Percentiles rank a stretch among this genome's conserved stretches.
phyloP scores from a whole-genome alignment of 805 yeast species.

The Suhomyces emberorum region DNA sequence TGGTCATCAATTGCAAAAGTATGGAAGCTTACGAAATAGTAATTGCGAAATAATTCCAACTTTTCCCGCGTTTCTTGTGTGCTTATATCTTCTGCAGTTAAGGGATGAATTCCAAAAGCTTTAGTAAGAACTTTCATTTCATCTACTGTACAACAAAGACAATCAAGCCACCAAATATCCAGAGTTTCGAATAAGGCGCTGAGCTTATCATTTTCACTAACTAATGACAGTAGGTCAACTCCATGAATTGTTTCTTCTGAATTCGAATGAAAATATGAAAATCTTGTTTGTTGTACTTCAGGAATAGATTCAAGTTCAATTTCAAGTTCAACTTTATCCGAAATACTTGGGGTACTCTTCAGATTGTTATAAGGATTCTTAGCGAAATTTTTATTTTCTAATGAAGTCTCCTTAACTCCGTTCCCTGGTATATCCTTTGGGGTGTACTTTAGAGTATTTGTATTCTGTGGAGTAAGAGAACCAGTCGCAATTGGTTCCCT shows the following conservation, averaged over 20 bases:
- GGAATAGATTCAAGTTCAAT: too few species aligned
- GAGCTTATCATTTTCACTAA: slow-evolving; percentile 17
- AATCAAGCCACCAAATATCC: slow-evolving; percentile 61
- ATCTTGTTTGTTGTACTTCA: slow-evolving; percentile 23
- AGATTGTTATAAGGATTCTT: too few species aligned
- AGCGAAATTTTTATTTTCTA: too few species aligned
- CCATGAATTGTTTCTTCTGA: slow-evolving; percentile 27
- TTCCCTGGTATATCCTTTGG: slow-evolving; percentile 51
- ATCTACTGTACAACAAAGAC: slow-evolving; percentile 87
- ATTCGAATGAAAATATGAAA: slow-evolving; percentile 25
- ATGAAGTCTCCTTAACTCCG: too few species aligned
- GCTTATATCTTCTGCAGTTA: slow-evolving; percentile 95
- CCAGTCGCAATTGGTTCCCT: too few species aligned
- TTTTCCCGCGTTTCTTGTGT: slow-evolving; percentile 97
- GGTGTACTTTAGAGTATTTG: slow-evolving; percentile 61
- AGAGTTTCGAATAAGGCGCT: slow-evolving; percentile 22
- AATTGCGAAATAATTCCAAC: slow-evolving; percentile 84
- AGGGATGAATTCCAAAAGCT: slow-evolving; percentile 95
- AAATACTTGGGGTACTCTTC: too few species aligned
- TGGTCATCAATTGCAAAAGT: slow-evolving; percentile 79
- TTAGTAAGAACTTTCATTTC: slow-evolving; percentile 92
- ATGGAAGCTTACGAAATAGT: slow-evolving; percentile 95
- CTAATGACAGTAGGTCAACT: slow-evolving; percentile 24
- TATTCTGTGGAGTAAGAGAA: slow-evolving; percentile 36
- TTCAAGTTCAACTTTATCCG: too few species aligned